Conservation (phyloP, 2,329 filamentous ascomycete genomes). For the Neonectria hederae region DNA sequence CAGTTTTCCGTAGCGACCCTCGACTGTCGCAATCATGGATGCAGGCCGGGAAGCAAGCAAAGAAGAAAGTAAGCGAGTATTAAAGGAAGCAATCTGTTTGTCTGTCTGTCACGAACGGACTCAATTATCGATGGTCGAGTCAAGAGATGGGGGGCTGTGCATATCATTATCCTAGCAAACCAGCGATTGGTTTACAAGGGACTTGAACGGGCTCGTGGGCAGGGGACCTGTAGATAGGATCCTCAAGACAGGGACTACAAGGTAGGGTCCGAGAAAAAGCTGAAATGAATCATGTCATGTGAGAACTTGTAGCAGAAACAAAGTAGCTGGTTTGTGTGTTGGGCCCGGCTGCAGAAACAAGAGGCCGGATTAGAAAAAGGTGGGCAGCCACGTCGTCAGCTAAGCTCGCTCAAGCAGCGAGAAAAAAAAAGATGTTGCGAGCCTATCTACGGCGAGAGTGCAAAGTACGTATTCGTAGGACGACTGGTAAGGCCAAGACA, state of each 20-base stretch:
- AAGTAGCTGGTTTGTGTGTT: constrained; percentile 10
- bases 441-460: neutral
- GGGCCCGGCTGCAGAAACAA: constrained; percentile 18
- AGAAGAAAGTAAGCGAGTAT: neutral
- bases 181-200: neutral
- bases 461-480: neutral
- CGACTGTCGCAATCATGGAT: neutral
- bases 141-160: no score
- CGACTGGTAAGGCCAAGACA: neutral
- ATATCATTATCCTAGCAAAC: neutral
- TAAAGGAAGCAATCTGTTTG: neutral
- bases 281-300: neutral
- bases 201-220: neutral
- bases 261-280: neutral
- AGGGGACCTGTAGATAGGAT: neutral
- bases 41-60: neutral
- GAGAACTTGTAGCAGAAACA: neutral
- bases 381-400: neutral
- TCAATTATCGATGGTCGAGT: neutral
- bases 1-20: neutral
- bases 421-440: neutral
- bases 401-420: neutral
- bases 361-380: neutral
- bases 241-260: neutral
- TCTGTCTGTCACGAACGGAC: neutral